Conservation (phyloP, 2,329 filamentous ascomycete species). For the Ceratocystis variospora region DNA sequence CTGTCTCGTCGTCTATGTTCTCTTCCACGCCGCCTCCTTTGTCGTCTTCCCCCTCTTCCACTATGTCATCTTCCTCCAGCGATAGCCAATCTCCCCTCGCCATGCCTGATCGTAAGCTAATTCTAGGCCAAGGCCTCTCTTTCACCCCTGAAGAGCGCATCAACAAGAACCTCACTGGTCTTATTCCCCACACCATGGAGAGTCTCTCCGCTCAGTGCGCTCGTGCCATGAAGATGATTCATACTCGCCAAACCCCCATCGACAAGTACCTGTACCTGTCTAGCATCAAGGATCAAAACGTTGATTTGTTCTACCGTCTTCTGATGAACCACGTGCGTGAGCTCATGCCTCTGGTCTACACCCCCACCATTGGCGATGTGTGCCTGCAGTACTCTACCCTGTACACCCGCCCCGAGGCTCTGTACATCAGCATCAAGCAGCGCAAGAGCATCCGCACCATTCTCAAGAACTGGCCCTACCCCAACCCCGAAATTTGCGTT, state of each 20-base stretch:
- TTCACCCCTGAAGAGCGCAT: constrained; percentile 52
- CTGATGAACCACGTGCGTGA: constrained; percentile 65
- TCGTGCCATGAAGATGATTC: constrained; percentile 61
- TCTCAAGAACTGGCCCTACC: constrained; percentile 83
- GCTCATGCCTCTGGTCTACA: constrained; percentile 74
- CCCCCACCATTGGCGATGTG: constrained; percentile 84
- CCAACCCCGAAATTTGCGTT: constrained; percentile 85
- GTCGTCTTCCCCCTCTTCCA: neutral
- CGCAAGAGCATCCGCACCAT: constrained; percentile 79
- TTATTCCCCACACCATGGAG: constrained; percentile 51
- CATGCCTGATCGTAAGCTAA: constrained; percentile 16
- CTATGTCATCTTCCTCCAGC: constrained; percentile 3
- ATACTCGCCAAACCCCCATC: constrained; percentile 52
- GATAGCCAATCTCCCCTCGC: constrained; percentile 5
- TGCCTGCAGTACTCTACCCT: constrained; percentile 93
- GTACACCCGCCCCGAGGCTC: constrained; percentile 85
- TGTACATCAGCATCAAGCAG: constrained; percentile 95
- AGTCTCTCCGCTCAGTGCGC: constrained; percentile 45
- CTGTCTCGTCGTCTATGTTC: constrained; percentile 5
- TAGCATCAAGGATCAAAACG: constrained; percentile 58
- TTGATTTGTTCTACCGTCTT: constrained; percentile 71
- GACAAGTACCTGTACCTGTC: constrained; percentile 79
- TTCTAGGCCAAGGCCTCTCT: constrained; percentile 38
- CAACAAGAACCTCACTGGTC: constrained; percentile 50
- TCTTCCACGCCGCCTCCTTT: neutral